Conservation (phyloP, 305 asterid genomes). For the Solanum hybrid region DNA sequence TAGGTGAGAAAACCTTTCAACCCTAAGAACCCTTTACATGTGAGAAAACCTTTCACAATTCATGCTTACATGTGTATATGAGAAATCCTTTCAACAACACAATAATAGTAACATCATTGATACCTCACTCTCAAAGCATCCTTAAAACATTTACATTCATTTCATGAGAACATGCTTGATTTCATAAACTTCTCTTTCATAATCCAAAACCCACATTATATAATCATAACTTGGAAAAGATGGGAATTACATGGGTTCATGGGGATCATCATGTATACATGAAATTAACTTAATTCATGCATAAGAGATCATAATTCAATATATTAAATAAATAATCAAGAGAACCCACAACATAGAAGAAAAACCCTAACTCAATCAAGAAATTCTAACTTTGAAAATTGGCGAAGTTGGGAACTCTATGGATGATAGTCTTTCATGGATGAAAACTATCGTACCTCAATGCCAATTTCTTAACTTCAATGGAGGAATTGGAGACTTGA, state of each 20-base stretch:
- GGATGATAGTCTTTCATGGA: no score
- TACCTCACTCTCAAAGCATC: background rate
- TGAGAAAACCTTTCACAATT: background rate
- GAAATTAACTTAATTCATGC: background rate
- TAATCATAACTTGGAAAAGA: background rate
- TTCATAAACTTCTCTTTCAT: background rate
- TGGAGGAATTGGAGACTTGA: background rate
- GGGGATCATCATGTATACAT: background rate
- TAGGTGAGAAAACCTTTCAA: background rate
- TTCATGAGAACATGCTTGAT: background rate
- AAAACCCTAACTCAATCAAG: background rate
- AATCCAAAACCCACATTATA: background rate
- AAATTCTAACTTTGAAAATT: background rate
- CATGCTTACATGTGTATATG: background rate
- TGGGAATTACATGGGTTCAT: background rate
- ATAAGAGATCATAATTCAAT: no score
- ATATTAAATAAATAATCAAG: no score
- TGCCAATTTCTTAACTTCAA: background rate
- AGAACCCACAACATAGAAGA: background rate
- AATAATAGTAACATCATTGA: background rate
- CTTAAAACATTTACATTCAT: no score
- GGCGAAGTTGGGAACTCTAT: background rate
- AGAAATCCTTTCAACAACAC: background rate
- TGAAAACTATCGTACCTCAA: background rate
- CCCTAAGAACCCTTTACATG: background rate